A percentile compares a stretch with the other conserved stretches of the same genome.
Evolutionary conservation across 176 grass and related monocot species (phyloP).

Genomic region (Lolium multiflorum): DNA sequence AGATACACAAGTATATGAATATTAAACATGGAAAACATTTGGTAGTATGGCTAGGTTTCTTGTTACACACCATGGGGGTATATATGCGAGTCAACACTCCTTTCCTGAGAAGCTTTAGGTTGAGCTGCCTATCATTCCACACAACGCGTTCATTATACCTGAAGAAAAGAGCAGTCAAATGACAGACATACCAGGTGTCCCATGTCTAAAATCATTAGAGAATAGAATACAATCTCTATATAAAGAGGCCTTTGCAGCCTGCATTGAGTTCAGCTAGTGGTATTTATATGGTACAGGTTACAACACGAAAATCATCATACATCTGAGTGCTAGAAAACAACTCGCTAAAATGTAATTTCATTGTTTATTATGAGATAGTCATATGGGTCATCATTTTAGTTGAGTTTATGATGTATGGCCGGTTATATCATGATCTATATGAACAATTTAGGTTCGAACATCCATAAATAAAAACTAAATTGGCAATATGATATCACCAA

Average conservation of each 20-base stretch:
- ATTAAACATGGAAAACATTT: constrained; percentile 29
- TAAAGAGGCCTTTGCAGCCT: not conserved
- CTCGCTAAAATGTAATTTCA: too few species aligned
- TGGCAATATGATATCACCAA: not conserved
- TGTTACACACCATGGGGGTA: constrained; percentile 76
- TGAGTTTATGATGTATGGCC: not conserved
- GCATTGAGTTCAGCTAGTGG: constrained; percentile 4
- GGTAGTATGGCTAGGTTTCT: not conserved
- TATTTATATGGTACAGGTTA: not conserved
- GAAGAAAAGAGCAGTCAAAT: not conserved
- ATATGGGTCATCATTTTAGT: not conserved
- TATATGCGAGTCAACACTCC: constrained; percentile 86
- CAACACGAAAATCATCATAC: not conserved
- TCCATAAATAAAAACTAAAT: not conserved
- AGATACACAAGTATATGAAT: not conserved
- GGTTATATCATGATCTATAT: not conserved
- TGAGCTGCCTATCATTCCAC: constrained; percentile 81
- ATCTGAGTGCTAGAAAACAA: not conserved
- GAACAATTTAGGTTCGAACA: not conserved
- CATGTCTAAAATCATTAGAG: not conserved
- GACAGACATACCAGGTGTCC: not conserved
- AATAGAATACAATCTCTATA: not conserved
- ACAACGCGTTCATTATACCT: constrained; percentile 96
- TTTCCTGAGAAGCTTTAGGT: constrained; percentile 84
- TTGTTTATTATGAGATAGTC: not conserved